Conservation (phyloP, 148 eudicot species). For the Fagopyrum tataricum region DNA sequence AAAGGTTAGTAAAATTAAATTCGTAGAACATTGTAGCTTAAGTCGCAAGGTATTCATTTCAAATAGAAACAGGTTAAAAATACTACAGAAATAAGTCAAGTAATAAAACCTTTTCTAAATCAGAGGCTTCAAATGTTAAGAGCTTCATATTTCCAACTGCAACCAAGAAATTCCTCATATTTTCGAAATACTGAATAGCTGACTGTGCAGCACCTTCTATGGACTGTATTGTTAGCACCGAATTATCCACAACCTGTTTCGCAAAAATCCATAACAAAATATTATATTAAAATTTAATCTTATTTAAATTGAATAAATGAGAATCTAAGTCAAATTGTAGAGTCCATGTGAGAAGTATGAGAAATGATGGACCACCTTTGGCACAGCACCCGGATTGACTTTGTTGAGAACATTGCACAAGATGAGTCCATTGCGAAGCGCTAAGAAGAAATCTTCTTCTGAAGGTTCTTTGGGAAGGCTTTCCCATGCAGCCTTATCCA, state of each 20-base stretch:
- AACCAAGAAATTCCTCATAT: conserved; percentile 85
- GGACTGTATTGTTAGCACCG: conserved; percentile 49
- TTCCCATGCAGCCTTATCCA: conserved; percentile 78
- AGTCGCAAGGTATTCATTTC: not conserved
- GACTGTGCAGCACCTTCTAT: conserved; percentile 89
- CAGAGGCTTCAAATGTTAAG: conserved; percentile 85
- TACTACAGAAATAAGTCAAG: too few relatives aligned
- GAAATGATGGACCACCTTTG: conserved; percentile 1
- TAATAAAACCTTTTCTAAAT: conserved; percentile 68
- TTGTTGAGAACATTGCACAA: conserved; percentile 98
- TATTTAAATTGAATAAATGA: not conserved
- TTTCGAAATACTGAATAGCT: conserved; percentile 95
- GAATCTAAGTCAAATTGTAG: not conserved
- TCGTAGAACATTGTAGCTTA: not conserved
- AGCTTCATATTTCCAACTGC: conserved; percentile 85
- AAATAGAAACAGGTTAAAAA: not conserved
- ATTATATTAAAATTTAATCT: not conserved
- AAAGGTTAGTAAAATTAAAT: not conserved
- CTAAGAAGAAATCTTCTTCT: conserved; percentile 66
- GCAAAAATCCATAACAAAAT: not conserved
- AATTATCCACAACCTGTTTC: conserved; percentile 83
- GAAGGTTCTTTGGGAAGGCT: conserved; percentile 62
- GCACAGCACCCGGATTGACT: conserved; percentile 84
- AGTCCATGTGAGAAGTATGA: not conserved
- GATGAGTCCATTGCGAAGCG: conserved; percentile 93